Percentiles rank a stretch among this genome's conserved stretches.
phyloP scores from a whole-genome alignment of 83 land plant genomes.

The Thuja plicata region DNA sequence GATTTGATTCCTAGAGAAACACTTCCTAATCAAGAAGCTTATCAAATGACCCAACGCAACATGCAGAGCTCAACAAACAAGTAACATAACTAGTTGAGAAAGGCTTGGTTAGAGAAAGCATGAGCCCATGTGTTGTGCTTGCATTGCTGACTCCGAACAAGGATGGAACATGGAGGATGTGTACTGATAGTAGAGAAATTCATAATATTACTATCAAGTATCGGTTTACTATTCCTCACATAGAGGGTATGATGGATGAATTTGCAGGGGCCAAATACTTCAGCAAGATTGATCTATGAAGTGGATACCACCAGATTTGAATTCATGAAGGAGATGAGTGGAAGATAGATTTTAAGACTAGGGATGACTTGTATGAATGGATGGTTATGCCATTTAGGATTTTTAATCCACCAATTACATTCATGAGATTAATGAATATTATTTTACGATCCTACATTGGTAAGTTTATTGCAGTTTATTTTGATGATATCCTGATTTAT shows the following conservation, averaged over 20 bases:
- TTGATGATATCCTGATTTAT: too few relatives aligned
- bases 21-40: not conserved
- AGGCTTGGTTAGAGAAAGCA: not conserved
- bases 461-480: too few relatives aligned
- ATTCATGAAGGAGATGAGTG: conserved; percentile 21
- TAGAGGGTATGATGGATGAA: conserved; percentile 24
- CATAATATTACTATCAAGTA: conserved; percentile 9
- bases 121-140: not conserved
- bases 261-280: conserved; percentile 14
- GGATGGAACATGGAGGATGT: too few relatives aligned
- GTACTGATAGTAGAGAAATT: too few relatives aligned
- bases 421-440: conserved; percentile 21
- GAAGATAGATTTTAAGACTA: conserved; percentile 15
- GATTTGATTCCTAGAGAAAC: not conserved
- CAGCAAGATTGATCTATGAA: conserved; percentile 1
- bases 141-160: not conserved
- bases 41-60: not conserved
- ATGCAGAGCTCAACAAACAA: conserved; percentile 2
- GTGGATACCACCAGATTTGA: not conserved
- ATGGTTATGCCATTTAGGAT: too few relatives aligned
- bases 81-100: conserved; percentile 6
- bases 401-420: conserved; percentile 19
- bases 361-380: too few relatives aligned
- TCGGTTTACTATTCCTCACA: conserved; percentile 17
- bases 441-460: not conserved